phyloP scores from a whole-genome alignment of 2,329 filamentous ascomycete genomes.

The Triangularia verruculosa region DNA sequence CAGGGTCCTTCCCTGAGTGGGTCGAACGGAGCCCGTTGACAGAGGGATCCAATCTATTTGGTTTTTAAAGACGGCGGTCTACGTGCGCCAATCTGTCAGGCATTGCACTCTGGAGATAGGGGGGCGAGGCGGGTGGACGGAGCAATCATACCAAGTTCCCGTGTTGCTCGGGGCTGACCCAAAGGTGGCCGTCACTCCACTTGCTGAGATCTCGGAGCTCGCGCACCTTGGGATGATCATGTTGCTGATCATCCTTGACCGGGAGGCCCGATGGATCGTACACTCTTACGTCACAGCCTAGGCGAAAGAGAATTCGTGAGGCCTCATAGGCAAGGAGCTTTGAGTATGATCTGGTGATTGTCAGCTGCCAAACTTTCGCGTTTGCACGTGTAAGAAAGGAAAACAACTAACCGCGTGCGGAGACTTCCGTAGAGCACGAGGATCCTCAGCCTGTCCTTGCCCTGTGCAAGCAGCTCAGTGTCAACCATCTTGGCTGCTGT shows the following conservation, averaged over 20 bases:
- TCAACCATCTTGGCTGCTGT: slow-evolving; percentile 51
- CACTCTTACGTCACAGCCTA: slow-evolving; percentile 65
- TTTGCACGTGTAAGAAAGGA: too few relatives aligned
- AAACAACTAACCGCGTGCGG: slow-evolving; percentile 37
- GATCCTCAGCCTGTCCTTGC: slow-evolving; percentile 45
- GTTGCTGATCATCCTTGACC: slow-evolving; percentile 60
- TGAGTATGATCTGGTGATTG: slow-evolving; percentile 52
- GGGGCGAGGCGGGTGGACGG: too few relatives aligned
- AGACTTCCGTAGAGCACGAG: slow-evolving; percentile 62
- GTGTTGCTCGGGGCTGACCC: slow-evolving; percentile 65
- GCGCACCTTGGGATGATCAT: slow-evolving; percentile 57
- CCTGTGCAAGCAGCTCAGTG: slow-evolving; percentile 38
- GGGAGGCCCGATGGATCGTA: slow-evolving; percentile 58
- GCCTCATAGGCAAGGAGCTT: slow-evolving; percentile 58
- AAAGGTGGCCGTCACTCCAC: slow-evolving; percentile 66
- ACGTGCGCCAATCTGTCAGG: background rate
- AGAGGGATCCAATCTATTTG: slow-evolving; percentile 70
- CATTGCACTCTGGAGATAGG: background rate
- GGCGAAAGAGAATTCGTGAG: slow-evolving; percentile 57
- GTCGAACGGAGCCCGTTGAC: slow-evolving; percentile 57
- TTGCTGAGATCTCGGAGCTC: slow-evolving; percentile 58
- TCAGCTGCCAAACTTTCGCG: background rate
- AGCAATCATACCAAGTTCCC: slow-evolving; percentile 50
- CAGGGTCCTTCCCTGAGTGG: slow-evolving; percentile 63
- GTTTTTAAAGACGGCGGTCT: slow-evolving; percentile 66